Base-by-base conservation (phyloP, 257 asterid genomes). In the Gentiana straminea region DNA sequence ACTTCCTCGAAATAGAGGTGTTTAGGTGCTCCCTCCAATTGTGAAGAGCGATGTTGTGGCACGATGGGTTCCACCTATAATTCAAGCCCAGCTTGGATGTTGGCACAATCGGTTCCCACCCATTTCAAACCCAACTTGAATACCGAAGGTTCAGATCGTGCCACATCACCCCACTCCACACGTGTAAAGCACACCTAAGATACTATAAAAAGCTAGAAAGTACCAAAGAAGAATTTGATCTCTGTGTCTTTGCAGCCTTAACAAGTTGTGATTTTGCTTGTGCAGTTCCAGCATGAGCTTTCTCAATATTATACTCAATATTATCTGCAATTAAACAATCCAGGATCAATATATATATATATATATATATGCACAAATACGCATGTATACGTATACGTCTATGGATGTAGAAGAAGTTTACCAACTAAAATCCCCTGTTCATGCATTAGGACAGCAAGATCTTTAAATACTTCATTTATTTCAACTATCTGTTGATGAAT, bases 371-470 rank as follows among this genome's bases (percentile, higher is more conserved):
- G 36, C 32, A 51, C 48, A 69, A 64, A 24, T 24, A 24, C 24
- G 24, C 24, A 24, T 24, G 24, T 24, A 24, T 24, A 24, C 24
- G 24, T 24, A 24, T 24, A 24, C 24, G 24, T 24, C 0, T 24
- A 24, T 24, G 24, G 51, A 43, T n/a, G 11, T 45, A 35, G 58
- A 43, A 57, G 54, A 50, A 35, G 38, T 33, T 52, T 78, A 85
- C 98, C 98, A 44, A 91, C 84, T 86, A 82, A 82, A 63, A 80
- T 68, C 73, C 98, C 96, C 78, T 91, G 98, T 51, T 87, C 98
- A 13, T 87, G 94, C 66, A 91, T 89, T 53, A 87, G 70, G 35
- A 91, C 94, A 0, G 89, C 95, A 8, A 91, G 84, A 74, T 86
- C 98, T 75, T 87, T 91, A 86, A 91, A 87, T 61, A 91, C 84